A percentile compares a stretch with the other conserved stretches of the same genome.
These are phyloP conservation scores for Ampelomyces quisqualis DNA, from an alignment of 2,329 filamentous ascomycete genomes.

Conservation along the genomic window DNA sequence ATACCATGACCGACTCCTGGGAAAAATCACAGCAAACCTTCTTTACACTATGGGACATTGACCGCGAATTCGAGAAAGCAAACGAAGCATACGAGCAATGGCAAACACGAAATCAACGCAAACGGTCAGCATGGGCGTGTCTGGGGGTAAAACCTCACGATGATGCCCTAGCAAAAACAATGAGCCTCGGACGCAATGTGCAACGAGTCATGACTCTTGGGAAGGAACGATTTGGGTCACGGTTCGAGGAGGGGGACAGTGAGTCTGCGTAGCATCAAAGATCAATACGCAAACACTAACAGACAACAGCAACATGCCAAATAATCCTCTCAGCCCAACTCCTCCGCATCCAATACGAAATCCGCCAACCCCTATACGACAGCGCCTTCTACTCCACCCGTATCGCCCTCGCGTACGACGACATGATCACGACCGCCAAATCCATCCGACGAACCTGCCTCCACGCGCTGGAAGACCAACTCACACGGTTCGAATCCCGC, in stretches of 20 bases:
- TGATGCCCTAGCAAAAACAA: constrained; percentile 28
- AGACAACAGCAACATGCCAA: constrained; percentile 31
- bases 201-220: constrained; percentile 31
- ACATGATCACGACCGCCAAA: constrained; percentile 34
- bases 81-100: constrained; percentile 38
- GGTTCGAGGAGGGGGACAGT: constrained; percentile 40
- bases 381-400: constrained; percentile 23
- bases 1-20: constrained; percentile 20
- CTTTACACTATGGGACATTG: constrained; percentile 40
- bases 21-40: constrained; percentile 35
- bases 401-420: constrained; percentile 26
- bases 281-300: constrained; percentile 13
- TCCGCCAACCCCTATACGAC: constrained; percentile 34
- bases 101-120: constrained; percentile 21
- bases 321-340: constrained; percentile 35
- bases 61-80: constrained; percentile 38
- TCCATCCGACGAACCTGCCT: constrained; percentile 37
- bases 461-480: constrained; percentile 32
- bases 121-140: constrained; percentile 29
- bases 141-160: constrained; percentile 26
- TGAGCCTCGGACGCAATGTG: constrained; percentile 31
- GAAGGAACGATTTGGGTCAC: constrained; percentile 27
- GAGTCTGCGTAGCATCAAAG: constrained; percentile 4
- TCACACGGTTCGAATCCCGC: constrained; percentile 26
- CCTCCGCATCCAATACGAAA: constrained; percentile 37